These are phyloP conservation scores for Corchorus capsularis DNA, from an alignment of 345 rosid genomes.

Conservation along the genomic window DNA sequence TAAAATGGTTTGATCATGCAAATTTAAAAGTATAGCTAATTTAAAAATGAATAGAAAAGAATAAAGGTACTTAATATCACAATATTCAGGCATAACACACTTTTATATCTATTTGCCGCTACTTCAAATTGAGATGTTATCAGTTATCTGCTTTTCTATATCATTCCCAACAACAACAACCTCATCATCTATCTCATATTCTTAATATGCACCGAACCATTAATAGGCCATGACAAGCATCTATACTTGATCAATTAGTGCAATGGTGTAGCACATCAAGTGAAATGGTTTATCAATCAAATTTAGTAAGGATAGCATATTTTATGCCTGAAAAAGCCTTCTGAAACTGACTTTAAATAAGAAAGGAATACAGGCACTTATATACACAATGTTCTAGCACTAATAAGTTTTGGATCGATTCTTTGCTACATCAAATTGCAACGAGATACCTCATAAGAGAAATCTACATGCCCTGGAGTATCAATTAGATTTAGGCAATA, in stretches of 20 bases:
- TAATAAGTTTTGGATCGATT: background rate
- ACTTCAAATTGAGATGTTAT: background rate
- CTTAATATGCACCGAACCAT: background rate
- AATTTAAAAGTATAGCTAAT: slow-evolving; percentile 4
- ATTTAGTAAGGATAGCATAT: slow-evolving; percentile 2
- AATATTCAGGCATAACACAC: background rate
- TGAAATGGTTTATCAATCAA: background rate
- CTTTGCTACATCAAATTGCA: background rate
- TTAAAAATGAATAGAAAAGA: slow-evolving; percentile 13
- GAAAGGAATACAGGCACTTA: slow-evolving; percentile 6
- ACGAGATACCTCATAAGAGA: slow-evolving; percentile 83
- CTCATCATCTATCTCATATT: background rate
- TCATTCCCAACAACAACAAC: background rate
- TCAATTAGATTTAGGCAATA: slow-evolving; percentile 93
- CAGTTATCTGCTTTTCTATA: too few relatives aligned
- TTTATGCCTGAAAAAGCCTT: background rate
- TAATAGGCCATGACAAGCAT: background rate
- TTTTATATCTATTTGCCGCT: background rate
- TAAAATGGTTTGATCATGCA: background rate
- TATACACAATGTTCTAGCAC: background rate
- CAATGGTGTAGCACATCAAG: background rate
- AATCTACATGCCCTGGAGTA: slow-evolving; percentile 98
- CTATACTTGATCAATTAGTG: slow-evolving; percentile 1
- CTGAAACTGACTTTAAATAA: slow-evolving; percentile 8
- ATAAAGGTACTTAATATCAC: background rate